Evolutionary conservation across 1,284 basidiomycete species (phyloP).

Genomic region (Cutaneotrichosporon curvatum): DNA sequence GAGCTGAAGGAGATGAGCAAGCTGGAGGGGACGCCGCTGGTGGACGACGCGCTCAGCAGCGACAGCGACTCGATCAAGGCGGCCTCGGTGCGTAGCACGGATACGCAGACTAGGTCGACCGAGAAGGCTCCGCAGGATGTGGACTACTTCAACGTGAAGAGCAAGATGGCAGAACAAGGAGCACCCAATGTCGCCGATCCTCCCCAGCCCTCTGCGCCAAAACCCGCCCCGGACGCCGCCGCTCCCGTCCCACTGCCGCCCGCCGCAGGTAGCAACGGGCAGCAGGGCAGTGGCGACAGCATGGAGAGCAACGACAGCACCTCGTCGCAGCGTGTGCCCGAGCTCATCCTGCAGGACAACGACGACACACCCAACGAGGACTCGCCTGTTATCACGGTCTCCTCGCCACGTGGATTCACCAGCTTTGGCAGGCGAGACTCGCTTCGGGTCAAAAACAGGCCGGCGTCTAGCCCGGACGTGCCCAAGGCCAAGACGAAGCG

Average conservation of each 20-base stretch:
- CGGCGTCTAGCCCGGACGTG: background rate
- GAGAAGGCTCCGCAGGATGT: conserved; percentile 2
- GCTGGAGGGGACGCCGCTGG: conserved; percentile 14
- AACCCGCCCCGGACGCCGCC: too few species aligned
- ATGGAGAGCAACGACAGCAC: too few species aligned
- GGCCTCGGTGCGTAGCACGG: background rate
- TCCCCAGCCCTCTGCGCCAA: too few species aligned
- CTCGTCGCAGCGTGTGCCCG: background rate
- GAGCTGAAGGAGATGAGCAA: conserved; percentile 31
- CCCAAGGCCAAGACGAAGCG: conserved; percentile 37
- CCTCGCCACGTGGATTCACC: conserved; percentile 21
- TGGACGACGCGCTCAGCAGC: background rate
- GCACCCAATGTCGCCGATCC: too few species aligned
- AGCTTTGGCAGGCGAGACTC: conserved; percentile 36
- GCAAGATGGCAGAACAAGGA: background rate
- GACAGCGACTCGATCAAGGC: conserved; percentile 11
- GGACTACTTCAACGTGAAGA: conserved; percentile 7
- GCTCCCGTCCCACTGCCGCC: too few species aligned
- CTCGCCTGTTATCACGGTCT: background rate
- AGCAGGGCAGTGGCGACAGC: too few species aligned
- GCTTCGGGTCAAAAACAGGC: conserved; percentile 13
- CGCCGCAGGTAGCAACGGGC: too few species aligned
- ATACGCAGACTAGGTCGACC: too few species aligned
- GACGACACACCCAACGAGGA: background rate
- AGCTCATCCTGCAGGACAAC: background rate